A percentile compares a stretch with the other conserved stretches of the same genome.
phyloP scores from a whole-genome alignment of 345 rosid genomes.

The Euclidium syriacum region DNA sequence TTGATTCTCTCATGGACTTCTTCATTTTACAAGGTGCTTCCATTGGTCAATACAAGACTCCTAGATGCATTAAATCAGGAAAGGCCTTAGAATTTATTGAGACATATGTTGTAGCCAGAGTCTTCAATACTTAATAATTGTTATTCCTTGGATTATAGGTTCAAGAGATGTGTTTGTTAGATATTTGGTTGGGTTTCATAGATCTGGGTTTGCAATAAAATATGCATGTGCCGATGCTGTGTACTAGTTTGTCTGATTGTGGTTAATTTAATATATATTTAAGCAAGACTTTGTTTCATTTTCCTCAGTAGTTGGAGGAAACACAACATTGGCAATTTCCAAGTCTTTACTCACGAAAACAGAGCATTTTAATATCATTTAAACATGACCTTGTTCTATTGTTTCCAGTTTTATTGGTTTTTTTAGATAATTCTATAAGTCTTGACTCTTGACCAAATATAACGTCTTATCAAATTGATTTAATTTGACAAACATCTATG shows the following conservation, averaged over 20 bases:
- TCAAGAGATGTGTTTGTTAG: neutral
- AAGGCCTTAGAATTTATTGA: slow-evolving; percentile 52
- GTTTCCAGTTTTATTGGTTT: no score
- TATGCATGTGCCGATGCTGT: neutral
- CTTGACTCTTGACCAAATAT: no score
- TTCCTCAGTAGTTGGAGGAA: neutral
- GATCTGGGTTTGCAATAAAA: slow-evolving; percentile 1
- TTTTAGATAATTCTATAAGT: no score
- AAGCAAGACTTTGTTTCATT: neutral
- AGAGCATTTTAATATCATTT: slow-evolving; percentile 10
- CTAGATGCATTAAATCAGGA: slow-evolving; percentile 71
- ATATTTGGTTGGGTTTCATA: neutral
- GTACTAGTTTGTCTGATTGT: neutral
- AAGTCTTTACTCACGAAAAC: neutral
- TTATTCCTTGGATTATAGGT: neutral
- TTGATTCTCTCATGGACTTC: slow-evolving; percentile 82
- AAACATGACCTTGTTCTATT: no score
- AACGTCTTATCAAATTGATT: no score
- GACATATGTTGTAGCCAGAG: slow-evolving; percentile 49
- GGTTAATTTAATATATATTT: neutral
- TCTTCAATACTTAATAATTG: slow-evolving; percentile 42
- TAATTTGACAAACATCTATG: slow-evolving; percentile 72
- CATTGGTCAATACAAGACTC: slow-evolving; percentile 86
- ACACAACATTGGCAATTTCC: neutral
- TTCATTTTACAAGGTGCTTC: slow-evolving; percentile 78